These are phyloP conservation scores for Acanthamoeba culbertsoni DNA, from an alignment of 208 protist species.

Conservation along the genomic window DNA sequence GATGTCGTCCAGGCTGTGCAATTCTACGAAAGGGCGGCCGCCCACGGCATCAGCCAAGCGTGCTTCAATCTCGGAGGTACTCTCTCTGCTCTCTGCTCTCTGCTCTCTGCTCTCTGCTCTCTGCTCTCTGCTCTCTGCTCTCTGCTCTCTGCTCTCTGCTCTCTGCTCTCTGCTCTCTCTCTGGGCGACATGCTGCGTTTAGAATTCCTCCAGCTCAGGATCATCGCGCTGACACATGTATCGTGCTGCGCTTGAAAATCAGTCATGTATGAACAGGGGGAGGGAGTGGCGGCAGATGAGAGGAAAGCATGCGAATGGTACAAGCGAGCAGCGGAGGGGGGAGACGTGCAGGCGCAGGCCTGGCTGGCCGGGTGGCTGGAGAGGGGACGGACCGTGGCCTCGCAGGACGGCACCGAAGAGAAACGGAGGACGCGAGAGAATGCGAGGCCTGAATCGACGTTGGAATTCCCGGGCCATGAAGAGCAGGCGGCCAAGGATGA, in stretches of 20 bases:
- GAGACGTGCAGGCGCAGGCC: slow-evolving; percentile 14
- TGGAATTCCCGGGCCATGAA: neutral
- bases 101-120: neutral
- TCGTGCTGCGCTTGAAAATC: neutral
- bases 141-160: neutral
- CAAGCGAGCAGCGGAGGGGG: neutral
- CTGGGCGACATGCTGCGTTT: neutral
- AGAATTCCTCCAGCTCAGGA: neutral
- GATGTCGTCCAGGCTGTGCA: neutral
- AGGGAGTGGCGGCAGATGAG: neutral
- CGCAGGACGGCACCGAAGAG: neutral
- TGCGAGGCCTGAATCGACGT: too few relatives aligned
- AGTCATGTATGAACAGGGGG: slow-evolving; percentile 40
- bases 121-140: neutral
- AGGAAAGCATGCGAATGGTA: slow-evolving; percentile 1
- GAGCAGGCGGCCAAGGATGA: neutral
- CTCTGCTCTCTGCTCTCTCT: neutral
- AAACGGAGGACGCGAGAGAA: too few relatives aligned
- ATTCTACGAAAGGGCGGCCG: neutral
- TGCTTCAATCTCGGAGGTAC: slow-evolving; percentile 42
- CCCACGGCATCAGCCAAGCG: neutral
- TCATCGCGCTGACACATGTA: neutral
- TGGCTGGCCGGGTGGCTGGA: slow-evolving; percentile 6
- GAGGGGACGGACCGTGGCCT: neutral
- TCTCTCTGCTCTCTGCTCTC: neutral